Percentiles rank a stretch among this genome's conserved stretches.
These are phyloP conservation scores for Nissolia schottii DNA, from an alignment of 306 rosid species.

Conservation along the genomic window DNA sequence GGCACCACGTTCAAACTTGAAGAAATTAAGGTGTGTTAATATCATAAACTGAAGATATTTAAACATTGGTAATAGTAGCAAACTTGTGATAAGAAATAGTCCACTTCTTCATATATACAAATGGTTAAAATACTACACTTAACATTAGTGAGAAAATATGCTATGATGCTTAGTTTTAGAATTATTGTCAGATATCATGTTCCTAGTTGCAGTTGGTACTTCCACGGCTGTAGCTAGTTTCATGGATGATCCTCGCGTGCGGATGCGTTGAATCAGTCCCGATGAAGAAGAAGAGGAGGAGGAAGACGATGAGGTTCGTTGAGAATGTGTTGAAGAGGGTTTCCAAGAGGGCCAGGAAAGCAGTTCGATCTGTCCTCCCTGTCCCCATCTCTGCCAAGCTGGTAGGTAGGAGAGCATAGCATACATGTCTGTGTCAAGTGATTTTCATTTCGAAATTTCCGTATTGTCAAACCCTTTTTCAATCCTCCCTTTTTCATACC, in stretches of 20 bases:
- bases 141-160: too few relatives aligned
- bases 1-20: neutral
- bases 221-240: neutral
- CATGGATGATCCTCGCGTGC: slow-evolving; percentile 43
- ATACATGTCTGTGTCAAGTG: neutral
- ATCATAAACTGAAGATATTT: neutral
- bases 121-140: too few relatives aligned
- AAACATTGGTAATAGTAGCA: too few relatives aligned
- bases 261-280: slow-evolving; percentile 45
- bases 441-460: neutral
- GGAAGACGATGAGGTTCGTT: slow-evolving; percentile 47
- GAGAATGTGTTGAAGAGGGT: slow-evolving; percentile 62
- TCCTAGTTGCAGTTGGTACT: neutral
- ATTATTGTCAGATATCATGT: too few relatives aligned
- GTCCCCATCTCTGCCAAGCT: slow-evolving; percentile 51
- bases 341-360: slow-evolving; percentile 60
- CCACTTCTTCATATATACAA: too few relatives aligned
- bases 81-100: neutral
- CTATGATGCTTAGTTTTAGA: too few relatives aligned
- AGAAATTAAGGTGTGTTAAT: neutral
- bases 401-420: too few relatives aligned
- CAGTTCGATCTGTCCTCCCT: slow-evolving; percentile 75
- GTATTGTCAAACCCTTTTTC: neutral
- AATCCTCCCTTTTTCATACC: too few relatives aligned
- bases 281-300: slow-evolving; percentile 40